Base-by-base conservation (phyloP, 768 basidiomycete genomes). In the Hemileccinum impolitum region DNA sequence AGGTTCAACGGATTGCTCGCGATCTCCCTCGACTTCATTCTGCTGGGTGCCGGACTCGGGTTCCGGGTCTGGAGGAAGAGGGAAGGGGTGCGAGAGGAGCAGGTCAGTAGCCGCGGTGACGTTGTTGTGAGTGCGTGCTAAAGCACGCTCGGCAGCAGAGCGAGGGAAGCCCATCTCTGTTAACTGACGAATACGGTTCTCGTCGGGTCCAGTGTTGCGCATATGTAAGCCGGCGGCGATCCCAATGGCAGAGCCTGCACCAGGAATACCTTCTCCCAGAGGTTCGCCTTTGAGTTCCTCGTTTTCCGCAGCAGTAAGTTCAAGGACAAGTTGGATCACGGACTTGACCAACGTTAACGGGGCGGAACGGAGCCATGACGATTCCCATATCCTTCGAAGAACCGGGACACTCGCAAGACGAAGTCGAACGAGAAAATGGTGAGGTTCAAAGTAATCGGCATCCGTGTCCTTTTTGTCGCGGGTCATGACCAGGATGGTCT, bases 161-260 rank as follows among this genome's bases (percentile, higher is more conserved):
- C 93, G 82, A 31, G 87, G 82, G 74, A 98, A 99, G 39, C 96
- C 96, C 96, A 99, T 98, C 60, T 98, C 96, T 10, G 82, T 85
- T 47, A 98, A 75, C 59, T 92, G 87, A 43, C 81, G 79, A 45
- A 97, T 81, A 31, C 86, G 81, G 39, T 75, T 76, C 64, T 94
- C 91, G 63, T 92, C 89, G 0, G 87, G 80, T 12, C 76, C 81
- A 51, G 75, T 55, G 18, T 66, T 63, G 32, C 60, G 64, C 50
- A 65, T 67, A 51, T 65, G 64, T 51, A 59, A 62, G 36, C 63
- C 72, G 43, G 62, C 58, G 45, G 70, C 62, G 9, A 66, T 47
- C 38, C 69, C 60, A 31, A 63, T 53, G 10, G 64, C 58, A 30
- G 66, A 64, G n/a, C 65, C 59, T 23, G 60, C 62, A 18, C 68